Evolutionary conservation across 164 flowering plant genomes (phyloP), one percentile per base, ranked within the genome.

Genomic region (Saururus chinensis): DNA sequence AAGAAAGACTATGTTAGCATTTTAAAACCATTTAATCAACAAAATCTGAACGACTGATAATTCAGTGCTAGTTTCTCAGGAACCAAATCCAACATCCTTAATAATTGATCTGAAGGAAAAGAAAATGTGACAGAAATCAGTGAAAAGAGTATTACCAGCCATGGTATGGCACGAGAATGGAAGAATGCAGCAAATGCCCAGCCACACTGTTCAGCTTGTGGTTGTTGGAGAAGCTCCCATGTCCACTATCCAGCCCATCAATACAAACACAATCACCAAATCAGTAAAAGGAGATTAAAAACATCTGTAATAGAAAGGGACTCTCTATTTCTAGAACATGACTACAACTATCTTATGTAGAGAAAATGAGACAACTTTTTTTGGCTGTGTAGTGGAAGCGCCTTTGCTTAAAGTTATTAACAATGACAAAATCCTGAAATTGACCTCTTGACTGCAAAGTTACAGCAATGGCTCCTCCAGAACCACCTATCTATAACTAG

Each of bases 141-240:
- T 30, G 37, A 30, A 2, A 2, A 30, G 37, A 2, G 37, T 55
- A 69, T 61, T 64, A 82, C 84, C 87, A 81, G 65, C 87, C 87
- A 75, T 83, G 77, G 61, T 83, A 83, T 13, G 85, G 87, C 16
- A 83, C 85, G 20, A 83, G 83, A 63, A 83, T 83, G 14, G 79
- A 76, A 0, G 85, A 79, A 74, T 83, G 85, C 3, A 81, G 72
- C 23, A 81, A 16, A 70, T 81, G 88, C 42, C 88, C 88, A n/a
- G 73, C 73, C n/a, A 83, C 72, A 61, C 70, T 80, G 60, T 83
- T 81, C 16, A 83, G 51, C 40, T 48, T 71, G 1, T 63, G 71
- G 59, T 68, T 69, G 57, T 72, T 75, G 0, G 88, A 83, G 68
- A 82, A 82, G 70, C 86, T 78, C 40, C 81, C 86, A 66, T 78